Percentiles rank a stretch among this genome's conserved stretches.
These are phyloP conservation scores for Micromonas commoda DNA, from an alignment of 139 green algal species.

Conservation along the genomic window DNA sequence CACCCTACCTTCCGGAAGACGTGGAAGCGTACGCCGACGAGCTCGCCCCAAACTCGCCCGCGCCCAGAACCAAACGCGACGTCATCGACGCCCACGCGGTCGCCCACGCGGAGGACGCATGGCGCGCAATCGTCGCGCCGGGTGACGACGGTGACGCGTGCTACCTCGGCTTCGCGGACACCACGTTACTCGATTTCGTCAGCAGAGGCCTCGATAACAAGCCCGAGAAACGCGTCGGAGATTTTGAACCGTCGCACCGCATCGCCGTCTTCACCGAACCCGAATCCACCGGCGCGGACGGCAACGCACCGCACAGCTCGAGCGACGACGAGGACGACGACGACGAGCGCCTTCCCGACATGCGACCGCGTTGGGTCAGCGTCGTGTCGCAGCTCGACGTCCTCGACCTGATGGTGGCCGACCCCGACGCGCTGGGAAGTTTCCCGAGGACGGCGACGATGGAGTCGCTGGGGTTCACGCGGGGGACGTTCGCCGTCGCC, in stretches of 20 bases:
- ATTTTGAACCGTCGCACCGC: not conserved
- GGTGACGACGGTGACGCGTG: not conserved
- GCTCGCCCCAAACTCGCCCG: too few relatives aligned
- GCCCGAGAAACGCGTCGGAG: not conserved
- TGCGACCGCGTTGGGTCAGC: not conserved
- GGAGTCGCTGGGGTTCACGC: not conserved
- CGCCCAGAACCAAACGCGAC: too few relatives aligned
- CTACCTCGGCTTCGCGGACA: not conserved
- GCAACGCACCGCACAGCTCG: not conserved
- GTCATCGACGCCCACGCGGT: too few relatives aligned
- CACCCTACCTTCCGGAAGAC: too few relatives aligned
- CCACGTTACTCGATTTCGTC: not conserved
- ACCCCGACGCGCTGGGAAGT: not conserved
- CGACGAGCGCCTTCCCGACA: not conserved
- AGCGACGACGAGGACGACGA: not conserved
- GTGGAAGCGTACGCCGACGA: too few relatives aligned
- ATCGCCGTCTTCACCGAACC: not conserved
- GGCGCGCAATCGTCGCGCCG: not conserved
- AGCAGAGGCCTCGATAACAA: not conserved
- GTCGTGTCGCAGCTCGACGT: not conserved
- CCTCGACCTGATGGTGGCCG: not conserved
- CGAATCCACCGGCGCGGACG: not conserved
- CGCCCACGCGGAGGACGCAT: too few relatives aligned
- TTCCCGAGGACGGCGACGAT: not conserved
- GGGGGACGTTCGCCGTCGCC: not conserved